Evolutionary conservation across 1,284 basidiomycete genomes (phyloP).

Genomic region (Ganoderma lucidum): DNA sequence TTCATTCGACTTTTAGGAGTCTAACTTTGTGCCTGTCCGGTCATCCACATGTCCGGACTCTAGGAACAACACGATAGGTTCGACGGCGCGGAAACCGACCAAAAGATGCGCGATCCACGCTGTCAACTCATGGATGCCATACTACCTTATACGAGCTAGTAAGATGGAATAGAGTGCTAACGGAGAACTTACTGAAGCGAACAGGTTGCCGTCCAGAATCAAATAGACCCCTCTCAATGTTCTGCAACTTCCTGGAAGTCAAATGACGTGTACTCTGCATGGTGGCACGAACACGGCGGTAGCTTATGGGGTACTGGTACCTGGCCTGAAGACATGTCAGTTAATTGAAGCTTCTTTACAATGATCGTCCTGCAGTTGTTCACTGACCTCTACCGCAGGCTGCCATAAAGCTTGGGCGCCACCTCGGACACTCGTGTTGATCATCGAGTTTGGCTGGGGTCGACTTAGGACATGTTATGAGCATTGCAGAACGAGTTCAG

Average conservation of each 20-base stretch:
- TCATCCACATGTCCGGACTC: background rate
- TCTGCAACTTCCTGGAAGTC: background rate
- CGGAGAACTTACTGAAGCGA: background rate
- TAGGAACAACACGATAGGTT: constrained; percentile 10
- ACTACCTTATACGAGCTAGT: background rate
- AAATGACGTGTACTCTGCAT: background rate
- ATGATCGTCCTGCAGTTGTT: background rate
- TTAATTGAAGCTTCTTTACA: background rate
- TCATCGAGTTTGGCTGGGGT: too few relatives aligned
- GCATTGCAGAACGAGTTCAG: too few relatives aligned
- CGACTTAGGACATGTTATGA: too few relatives aligned
- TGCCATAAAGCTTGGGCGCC: background rate
- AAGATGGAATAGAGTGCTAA: constrained; percentile 3
- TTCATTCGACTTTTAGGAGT: background rate
- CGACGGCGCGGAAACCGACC: constrained; percentile 13
- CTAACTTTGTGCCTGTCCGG: constrained; percentile 15
- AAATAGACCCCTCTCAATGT: background rate
- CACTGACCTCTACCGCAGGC: background rate
- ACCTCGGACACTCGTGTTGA: too few relatives aligned
- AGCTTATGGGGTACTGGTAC: background rate
- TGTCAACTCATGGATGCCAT: background rate
- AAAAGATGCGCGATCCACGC: background rate
- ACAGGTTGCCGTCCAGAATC: background rate
- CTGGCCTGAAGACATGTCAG: background rate
- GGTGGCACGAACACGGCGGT: background rate